These are phyloP conservation scores for Termitomyces sp. DNA, from an alignment of 768 basidiomycete genomes.

Conservation along the genomic window DNA sequence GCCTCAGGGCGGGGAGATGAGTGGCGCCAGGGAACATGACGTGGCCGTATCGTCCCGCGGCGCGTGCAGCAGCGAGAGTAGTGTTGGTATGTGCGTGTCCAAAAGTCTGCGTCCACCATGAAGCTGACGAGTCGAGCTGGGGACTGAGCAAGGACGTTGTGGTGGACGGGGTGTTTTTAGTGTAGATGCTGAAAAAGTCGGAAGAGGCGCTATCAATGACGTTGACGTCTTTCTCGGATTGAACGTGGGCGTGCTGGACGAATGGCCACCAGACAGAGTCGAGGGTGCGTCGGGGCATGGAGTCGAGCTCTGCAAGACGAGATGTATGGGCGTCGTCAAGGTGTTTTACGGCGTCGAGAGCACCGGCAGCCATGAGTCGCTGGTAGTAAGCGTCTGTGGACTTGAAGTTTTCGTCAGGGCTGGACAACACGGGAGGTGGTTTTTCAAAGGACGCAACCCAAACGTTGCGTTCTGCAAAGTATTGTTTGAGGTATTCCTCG, in stretches of 20 bases:
- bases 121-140: conserved; percentile 88
- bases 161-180: conserved; percentile 19
- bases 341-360: conserved; percentile 46
- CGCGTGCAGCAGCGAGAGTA: conserved; percentile 81
- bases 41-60: conserved; percentile 93
- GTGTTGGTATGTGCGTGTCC: conserved; percentile 78
- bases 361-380: conserved; percentile 28
- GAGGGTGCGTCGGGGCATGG: conserved; percentile 74
- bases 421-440: conserved; percentile 48
- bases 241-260: conserved; percentile 79
- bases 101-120: conserved; percentile 96
- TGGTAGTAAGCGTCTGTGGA: conserved; percentile 73
- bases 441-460: conserved; percentile 46
- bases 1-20: conserved; percentile 77
- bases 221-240: conserved; percentile 67
- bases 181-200: conserved; percentile 81
- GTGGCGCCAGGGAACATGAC: conserved; percentile 93
- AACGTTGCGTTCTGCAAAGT: conserved; percentile 71
- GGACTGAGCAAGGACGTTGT: conserved; percentile 31
- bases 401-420: conserved; percentile 38
- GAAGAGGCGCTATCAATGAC: conserved; percentile 88
- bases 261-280: conserved; percentile 96
- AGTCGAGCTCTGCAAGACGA: conserved; percentile 69
- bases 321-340: conserved; percentile 57
- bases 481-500: conserved; percentile 71